A percentile compares a stretch with the other conserved stretches of the same genome.
Evolutionary conservation across 257 asterid genomes (phyloP).

Genomic region (Verbascum thapsus): DNA sequence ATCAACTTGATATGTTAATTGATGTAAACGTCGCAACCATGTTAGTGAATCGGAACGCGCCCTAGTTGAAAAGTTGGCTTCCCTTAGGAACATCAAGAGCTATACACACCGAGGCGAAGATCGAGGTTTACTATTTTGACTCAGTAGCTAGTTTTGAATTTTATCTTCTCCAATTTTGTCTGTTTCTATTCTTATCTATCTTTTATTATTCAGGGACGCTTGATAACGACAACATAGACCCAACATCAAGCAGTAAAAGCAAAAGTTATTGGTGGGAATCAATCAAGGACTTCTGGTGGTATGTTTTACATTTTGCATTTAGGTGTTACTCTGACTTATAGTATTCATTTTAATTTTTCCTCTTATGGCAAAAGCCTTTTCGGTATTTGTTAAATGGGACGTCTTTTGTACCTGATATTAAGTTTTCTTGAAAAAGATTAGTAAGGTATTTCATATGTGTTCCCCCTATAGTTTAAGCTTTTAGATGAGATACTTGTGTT

Average conservation of each 20-base stretch:
- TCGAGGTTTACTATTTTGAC: constrained; percentile 30
- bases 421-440: neutral
- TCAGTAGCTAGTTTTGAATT: constrained; percentile 12
- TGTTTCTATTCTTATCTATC: constrained; percentile 14
- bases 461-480: no score
- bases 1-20: constrained; percentile 23
- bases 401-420: neutral
- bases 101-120: constrained; percentile 32
- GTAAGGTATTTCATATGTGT: no score
- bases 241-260: constrained; percentile 37
- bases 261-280: constrained; percentile 66
- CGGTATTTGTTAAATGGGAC: no score
- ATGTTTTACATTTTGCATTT: constrained; percentile 32
- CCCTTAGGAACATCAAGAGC: constrained; percentile 54
- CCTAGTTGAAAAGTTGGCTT: constrained; percentile 77
- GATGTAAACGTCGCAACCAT: constrained; percentile 30
- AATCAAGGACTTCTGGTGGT: constrained; percentile 67
- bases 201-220: constrained; percentile 28
- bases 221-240: constrained; percentile 37
- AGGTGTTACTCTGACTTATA: neutral
- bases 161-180: neutral
- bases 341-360: neutral
- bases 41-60: constrained; percentile 73
- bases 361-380: neutral
- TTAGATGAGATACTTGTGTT: no score